Base-by-base conservation (phyloP, 805 yeast genomes). In the Blastobotrys terrestris region DNA sequence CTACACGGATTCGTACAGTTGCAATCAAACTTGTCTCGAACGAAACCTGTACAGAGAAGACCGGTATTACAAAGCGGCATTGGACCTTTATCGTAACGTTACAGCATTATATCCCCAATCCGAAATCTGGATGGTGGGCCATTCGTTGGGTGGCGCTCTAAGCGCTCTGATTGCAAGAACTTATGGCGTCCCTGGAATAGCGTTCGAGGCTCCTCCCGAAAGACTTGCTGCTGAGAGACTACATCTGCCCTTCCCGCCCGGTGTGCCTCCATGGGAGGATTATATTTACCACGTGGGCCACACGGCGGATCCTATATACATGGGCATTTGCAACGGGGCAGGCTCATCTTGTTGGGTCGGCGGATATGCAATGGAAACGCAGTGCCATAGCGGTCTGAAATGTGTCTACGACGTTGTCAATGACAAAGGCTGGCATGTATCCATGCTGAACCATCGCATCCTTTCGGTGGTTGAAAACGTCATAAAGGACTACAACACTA, bases 311-410 rank as follows among this genome's bases (percentile, higher is more conserved):
- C 99, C 99, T 1, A 87, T 94, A 1, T 94, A 77, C 63, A 85
- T 91, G 92, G 99, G 99, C 0, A 91, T 89, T 6, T 94, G 99
- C 67, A 90, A 87, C 63, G 99, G 99, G 7, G 95, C 94, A 0
- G 81, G 92, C 2, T 84, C 95, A 0, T 70, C 91, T 1, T 94
- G 99, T 68, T 83, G 92, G 55, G 76, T 88, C 6, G 97, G 87
- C 1, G 99, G 99, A 0, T 94, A 89, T 67, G 99, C 98, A 8
- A 84, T 94, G 96, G 99, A 94, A 63, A 84, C 97, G 0, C 84
- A 84, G 46, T 94, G 99, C 66, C 99, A 94, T 67, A 79, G 96
- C 0, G 99, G 98, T 0, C 78, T 77, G 65, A 80, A 81, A 51
- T 94, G 98, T 67, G 77, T 84, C 26, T 94, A 92, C 69, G 98